These are phyloP conservation scores for Omphalea diandra DNA, from an alignment of 441 rosid genomes.

Conservation along the genomic window DNA sequence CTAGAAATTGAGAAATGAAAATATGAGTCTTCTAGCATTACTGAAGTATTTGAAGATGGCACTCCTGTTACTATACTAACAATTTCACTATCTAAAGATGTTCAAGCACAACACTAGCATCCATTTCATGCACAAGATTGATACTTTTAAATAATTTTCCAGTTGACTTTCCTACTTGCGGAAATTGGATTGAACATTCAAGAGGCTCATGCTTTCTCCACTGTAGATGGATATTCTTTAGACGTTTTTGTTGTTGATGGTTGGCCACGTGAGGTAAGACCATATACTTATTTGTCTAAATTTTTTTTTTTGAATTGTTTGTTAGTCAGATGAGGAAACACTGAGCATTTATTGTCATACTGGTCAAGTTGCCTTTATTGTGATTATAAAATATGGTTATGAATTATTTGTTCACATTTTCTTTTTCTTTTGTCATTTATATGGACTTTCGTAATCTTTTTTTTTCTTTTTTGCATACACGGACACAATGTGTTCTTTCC, in stretches of 20 bases:
- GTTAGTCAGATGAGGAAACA: background rate
- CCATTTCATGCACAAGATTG: constrained; percentile 13
- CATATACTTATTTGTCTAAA: background rate
- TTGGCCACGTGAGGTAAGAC: constrained; percentile 79
- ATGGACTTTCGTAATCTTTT: background rate
- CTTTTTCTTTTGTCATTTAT: background rate
- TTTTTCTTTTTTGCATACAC: background rate
- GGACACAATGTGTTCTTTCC: too few species aligned
- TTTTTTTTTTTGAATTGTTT: background rate
- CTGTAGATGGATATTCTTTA: constrained; percentile 81
- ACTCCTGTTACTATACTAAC: background rate
- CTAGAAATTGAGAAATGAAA: background rate
- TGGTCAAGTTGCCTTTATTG: background rate
- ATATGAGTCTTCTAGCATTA: background rate
- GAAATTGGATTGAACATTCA: constrained; percentile 88
- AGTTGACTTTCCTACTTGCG: constrained; percentile 84
- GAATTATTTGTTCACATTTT: background rate
- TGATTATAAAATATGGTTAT: background rate
- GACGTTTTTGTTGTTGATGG: constrained; percentile 98
- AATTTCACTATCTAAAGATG: background rate
- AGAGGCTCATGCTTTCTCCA: constrained; percentile 97
- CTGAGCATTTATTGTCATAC: background rate
- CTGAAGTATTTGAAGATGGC: background rate
- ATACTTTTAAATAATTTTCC: constrained; percentile 28
- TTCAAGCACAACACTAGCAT: background rate